phyloP scores from a whole-genome alignment of 441 rosid genomes.

The Capsella rubella region DNA sequence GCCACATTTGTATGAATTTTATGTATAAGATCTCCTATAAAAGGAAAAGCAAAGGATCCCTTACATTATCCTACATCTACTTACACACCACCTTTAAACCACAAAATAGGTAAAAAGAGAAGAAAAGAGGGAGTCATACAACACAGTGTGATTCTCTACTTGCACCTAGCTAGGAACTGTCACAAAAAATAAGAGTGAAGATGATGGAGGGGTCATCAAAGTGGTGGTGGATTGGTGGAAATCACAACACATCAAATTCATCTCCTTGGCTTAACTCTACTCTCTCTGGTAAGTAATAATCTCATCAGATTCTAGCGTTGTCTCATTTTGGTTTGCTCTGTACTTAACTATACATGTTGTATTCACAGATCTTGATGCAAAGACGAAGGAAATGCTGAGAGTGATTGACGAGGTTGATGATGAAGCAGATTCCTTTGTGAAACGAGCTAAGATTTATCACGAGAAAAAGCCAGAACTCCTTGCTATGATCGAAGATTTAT shows the following conservation, averaged over 20 bases:
- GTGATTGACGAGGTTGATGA: slow-evolving; percentile 67
- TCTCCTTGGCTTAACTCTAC: slow-evolving; percentile 27
- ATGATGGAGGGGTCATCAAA: slow-evolving; percentile 23
- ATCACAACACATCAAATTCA: slow-evolving; percentile 1
- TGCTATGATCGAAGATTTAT: slow-evolving; percentile 69
- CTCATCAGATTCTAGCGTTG: not conserved
- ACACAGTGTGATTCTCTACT: not conserved
- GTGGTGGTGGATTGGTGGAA: slow-evolving; percentile 33
- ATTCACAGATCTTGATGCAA: slow-evolving; percentile 67
- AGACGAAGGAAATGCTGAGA: slow-evolving; percentile 65
- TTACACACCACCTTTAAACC: not conserved
- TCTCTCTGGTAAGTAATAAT: slow-evolving; percentile 19
- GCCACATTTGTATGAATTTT: not conserved
- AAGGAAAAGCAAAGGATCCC: not conserved
- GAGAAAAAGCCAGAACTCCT: slow-evolving; percentile 71
- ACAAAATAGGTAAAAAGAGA: not conserved
- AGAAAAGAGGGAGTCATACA: not conserved
- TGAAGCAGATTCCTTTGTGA: slow-evolving; percentile 75
- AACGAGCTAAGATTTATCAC: slow-evolving; percentile 83
- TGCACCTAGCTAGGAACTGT: not conserved
- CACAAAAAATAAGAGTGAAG: not conserved
- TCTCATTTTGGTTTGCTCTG: not conserved
- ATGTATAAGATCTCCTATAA: not conserved
- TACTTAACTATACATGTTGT: not conserved
- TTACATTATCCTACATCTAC: not conserved